Evolutionary conservation across 495 filamentous ascomycete species (phyloP), one percentile per base, ranked within the genome.

Genomic region (Trichoderma parareesei): DNA sequence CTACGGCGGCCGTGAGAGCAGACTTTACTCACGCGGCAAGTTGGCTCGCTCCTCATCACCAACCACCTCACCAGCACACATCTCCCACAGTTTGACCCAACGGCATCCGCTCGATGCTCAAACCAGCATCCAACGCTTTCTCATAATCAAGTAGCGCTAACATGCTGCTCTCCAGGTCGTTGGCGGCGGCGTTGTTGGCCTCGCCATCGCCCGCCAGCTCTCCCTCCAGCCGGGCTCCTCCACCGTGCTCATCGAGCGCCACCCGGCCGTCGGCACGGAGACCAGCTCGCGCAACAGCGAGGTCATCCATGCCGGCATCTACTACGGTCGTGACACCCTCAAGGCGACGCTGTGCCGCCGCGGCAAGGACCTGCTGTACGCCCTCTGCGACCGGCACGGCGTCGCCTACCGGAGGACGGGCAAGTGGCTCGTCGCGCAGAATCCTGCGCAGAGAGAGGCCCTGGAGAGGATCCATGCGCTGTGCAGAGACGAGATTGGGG

Each of bases 401-500:
- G 88, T 98, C 62, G 87, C 88, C 0, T 82, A 92, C 77, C 78
- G 78, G 65, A 88, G 88, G 71, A 87, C 83, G 20, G 92, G 91
- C 55, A 98, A 98, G 81, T 97, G 95, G 92, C 88, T 98, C 68
- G 87, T 98, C 0, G 93, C 94, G 2, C 95, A 98, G 76, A 86
- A 84, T 60, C 76, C 78, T 9, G 75, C 78, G 44, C 89, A 97
- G 73, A 84, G 82, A 75, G 83, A 80, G 37, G 84, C 82, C 1
- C 83, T 92, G 2, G 71, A 89, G 53, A 80, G 79, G 14, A 75
- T 94, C 16, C 87, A 93, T 70, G 77, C 78, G 13, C 87, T 89
- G 62, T 88, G 91, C 18, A 74, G 79, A 38, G 73, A 78, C 37
- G 69, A 71, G 14, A 81, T 94, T 62, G 82, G 78, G 55, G 89